Conservation (phyloP, 441 rosid species). For the Pelargonium cotyledonis region DNA sequence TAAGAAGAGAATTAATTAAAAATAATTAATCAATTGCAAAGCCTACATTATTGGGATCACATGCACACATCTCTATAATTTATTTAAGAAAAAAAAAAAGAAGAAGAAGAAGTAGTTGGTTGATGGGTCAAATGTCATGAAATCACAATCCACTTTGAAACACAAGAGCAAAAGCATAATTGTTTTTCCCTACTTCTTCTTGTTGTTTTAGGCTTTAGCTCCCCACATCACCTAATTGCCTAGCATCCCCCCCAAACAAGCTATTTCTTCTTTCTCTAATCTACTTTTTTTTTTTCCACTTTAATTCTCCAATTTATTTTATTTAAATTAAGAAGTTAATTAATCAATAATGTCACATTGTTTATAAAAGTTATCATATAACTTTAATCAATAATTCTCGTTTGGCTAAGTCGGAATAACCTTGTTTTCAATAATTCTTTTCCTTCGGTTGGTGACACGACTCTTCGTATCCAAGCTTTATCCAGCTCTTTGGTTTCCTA, state of each 20-base stretch:
- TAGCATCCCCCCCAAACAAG: neutral
- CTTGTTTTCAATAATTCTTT: no score
- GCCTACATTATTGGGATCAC: neutral
- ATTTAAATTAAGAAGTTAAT: neutral
- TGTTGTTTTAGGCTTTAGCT: no score
- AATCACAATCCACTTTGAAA: neutral
- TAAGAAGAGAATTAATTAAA: neutral
- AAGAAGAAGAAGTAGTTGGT: neutral
- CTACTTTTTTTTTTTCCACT: neutral
- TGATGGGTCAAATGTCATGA: neutral
- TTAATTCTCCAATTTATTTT: neutral
- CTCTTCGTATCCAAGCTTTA: no score
- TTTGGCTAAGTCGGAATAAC: no score
- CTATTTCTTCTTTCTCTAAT: neutral
- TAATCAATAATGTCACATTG: no score
- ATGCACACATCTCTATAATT: neutral
- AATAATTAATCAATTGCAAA: neutral
- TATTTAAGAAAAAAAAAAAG: neutral
- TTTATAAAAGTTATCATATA: no score
- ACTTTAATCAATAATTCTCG: no score
- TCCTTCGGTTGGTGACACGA: no score
- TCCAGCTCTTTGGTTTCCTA: no score
- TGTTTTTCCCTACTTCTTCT: neutral
- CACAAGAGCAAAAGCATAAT: neutral
- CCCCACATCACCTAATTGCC: neutral